A percentile compares a stretch with the other conserved stretches of the same genome.
Evolutionary conservation across 2,329 filamentous ascomycete species (phyloP).

Genomic region (Aureobasidium sp.): DNA sequence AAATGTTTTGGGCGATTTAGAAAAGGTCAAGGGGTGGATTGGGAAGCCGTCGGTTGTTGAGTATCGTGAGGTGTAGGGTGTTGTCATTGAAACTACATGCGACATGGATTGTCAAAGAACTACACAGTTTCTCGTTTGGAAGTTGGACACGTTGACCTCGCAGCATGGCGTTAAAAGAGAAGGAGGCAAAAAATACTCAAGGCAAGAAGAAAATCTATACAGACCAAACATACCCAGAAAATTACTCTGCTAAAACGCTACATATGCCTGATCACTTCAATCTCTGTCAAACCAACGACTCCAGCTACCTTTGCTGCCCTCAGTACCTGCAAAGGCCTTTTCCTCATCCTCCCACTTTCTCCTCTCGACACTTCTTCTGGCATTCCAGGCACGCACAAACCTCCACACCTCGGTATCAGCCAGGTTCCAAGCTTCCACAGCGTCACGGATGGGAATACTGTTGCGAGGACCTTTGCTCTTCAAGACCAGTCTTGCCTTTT

Average conservation of each 20-base stretch:
- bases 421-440: constrained; percentile 45
- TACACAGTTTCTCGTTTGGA: no score
- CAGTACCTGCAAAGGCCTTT: constrained; percentile 53
- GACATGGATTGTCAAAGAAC: no score
- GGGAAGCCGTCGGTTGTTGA: background rate
- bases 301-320: constrained; percentile 34
- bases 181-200: background rate
- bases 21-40: background rate
- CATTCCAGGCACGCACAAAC: constrained; percentile 61
- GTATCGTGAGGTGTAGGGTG: background rate
- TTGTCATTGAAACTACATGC: no score
- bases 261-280: background rate
- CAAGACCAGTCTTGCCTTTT: constrained; percentile 35
- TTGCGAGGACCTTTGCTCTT: constrained; percentile 10
- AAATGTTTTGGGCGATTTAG: background rate
- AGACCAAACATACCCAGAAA: background rate
- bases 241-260: background rate
- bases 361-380: constrained; percentile 54
- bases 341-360: constrained; percentile 63
- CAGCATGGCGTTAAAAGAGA: no score
- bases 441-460: constrained; percentile 24
- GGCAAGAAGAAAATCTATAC: background rate
- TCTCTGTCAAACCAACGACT: constrained; percentile 15
- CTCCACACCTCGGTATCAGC: constrained; percentile 71
- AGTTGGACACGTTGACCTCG: no score